Percentiles rank a stretch among this genome's conserved stretches.
phyloP scores from a whole-genome alignment of 768 basidiomycete species.

The Crucibulum laeve region DNA sequence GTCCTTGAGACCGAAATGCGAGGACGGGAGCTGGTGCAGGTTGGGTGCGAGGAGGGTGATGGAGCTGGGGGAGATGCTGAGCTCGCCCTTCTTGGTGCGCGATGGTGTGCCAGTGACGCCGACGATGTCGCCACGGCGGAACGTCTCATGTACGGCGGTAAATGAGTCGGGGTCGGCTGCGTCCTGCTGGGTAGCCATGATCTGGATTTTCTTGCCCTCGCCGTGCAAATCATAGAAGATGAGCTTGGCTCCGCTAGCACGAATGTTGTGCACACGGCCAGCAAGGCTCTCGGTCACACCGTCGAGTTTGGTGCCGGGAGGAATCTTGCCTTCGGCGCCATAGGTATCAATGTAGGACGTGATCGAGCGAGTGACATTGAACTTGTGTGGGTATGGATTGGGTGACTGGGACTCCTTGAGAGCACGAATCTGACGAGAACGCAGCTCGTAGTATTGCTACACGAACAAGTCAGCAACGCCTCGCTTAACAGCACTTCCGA shows the following conservation, averaged over 20 bases:
- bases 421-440: conserved; percentile 82
- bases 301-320: conserved; percentile 62
- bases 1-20: conserved; percentile 93
- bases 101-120: conserved; percentile 87
- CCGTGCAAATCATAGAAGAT: conserved; percentile 92
- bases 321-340: conserved; percentile 66
- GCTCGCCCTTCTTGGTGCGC: conserved; percentile 93
- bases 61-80: conserved; percentile 78
- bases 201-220: conserved; percentile 91
- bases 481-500: conserved; percentile 11
- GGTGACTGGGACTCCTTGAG: conserved; percentile 82
- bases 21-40: conserved; percentile 90
- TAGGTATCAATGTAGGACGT: conserved; percentile 70
- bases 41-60: conserved; percentile 93
- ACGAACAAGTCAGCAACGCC: conserved; percentile 2
- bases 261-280: conserved; percentile 89
- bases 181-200: conserved; percentile 89
- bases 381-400: conserved; percentile 99
- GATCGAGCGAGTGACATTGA: conserved; percentile 80
- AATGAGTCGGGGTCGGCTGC: conserved; percentile 62
- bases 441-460: conserved; percentile 96
- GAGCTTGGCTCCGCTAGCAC: conserved; percentile 77
- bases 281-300: conserved; percentile 63
- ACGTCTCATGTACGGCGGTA: conserved; percentile 69
- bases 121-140: conserved; percentile 95